These are phyloP conservation scores for Coffea humblotiana DNA, from an alignment of 305 asterid genomes.

Conservation along the genomic window DNA sequence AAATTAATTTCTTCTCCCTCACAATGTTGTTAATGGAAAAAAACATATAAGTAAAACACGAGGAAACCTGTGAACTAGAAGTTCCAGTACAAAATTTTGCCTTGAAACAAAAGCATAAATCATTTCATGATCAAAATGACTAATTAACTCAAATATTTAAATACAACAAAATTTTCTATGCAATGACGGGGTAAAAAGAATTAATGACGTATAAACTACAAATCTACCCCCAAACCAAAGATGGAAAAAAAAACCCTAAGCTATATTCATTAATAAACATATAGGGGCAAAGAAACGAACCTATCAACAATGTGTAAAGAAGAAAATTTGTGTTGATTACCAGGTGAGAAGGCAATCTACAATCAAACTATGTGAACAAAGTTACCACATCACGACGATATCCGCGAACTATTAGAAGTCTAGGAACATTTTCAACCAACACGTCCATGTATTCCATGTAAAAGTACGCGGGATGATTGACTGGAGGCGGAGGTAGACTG, in stretches of 20 bases:
- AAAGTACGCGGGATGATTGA: constrained; percentile 81
- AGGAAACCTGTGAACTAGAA: background rate
- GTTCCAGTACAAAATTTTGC: background rate
- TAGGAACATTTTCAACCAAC: constrained; percentile 93
- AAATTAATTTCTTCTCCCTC: background rate
- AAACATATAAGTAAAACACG: background rate
- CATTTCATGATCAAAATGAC: background rate
- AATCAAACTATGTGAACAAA: constrained; percentile 64
- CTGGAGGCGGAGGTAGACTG: constrained; percentile 93
- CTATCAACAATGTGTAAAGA: constrained; percentile 13
- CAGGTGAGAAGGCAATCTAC: background rate
- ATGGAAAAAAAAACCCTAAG: background rate
- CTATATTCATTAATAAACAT: background rate
- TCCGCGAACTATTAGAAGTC: constrained; percentile 92
- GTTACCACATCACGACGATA: constrained; percentile 95
- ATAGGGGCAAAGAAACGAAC: background rate
- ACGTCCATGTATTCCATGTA: constrained; percentile 98
- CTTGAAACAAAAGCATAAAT: background rate
- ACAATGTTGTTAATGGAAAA: background rate
- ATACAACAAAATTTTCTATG: constrained; percentile 16
- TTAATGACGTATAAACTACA: constrained; percentile 8
- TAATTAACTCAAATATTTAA: too few species aligned
- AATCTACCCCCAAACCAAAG: background rate
- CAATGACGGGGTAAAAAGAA: constrained; percentile 1
- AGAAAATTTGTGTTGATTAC: constrained; percentile 1